A percentile compares a stretch with the other conserved stretches of the same genome.
These are phyloP conservation scores for Penicillium sp. DNA, from an alignment of 2,329 filamentous ascomycete species.

Conservation along the genomic window DNA sequence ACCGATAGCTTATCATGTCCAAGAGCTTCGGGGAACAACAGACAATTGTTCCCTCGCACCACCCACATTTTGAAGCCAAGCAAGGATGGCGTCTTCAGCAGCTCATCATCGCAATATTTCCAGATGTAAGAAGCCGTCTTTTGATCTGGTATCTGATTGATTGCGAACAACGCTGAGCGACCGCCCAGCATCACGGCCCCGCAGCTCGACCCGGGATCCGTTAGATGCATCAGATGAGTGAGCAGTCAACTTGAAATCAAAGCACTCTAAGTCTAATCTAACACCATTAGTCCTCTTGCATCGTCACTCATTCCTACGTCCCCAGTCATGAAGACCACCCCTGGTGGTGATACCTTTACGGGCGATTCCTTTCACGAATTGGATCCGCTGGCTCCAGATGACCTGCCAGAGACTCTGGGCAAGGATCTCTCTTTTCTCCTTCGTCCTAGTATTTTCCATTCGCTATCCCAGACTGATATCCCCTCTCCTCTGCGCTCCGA, in stretches of 20 bases:
- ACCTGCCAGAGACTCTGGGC: constrained; percentile 41
- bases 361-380: constrained; percentile 34
- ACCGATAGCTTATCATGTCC: constrained; percentile 24
- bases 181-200: constrained; percentile 39
- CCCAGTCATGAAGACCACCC: constrained; percentile 15
- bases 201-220: constrained; percentile 68
- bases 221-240: constrained; percentile 70
- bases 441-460: constrained; percentile 77
- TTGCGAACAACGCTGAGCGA: constrained; percentile 12
- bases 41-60: background rate
- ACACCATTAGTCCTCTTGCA: constrained; percentile 26
- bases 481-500: constrained; percentile 67
- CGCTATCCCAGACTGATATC: constrained; percentile 62
- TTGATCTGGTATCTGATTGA: background rate
- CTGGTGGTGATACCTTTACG: constrained; percentile 19
- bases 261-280: background rate
- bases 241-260: constrained; percentile 33
- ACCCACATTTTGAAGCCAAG: background rate
- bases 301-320: constrained; percentile 20
- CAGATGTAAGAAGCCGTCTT: constrained; percentile 31
- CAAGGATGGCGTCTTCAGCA: constrained; percentile 23
- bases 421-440: constrained; percentile 81
- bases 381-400: constrained; percentile 35
- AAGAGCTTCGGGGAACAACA: constrained; percentile 18
- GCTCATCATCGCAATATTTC: constrained; percentile 39